Conservation (phyloP, 2,329 filamentous ascomycete species). For the Cyphellophora europaea region DNA sequence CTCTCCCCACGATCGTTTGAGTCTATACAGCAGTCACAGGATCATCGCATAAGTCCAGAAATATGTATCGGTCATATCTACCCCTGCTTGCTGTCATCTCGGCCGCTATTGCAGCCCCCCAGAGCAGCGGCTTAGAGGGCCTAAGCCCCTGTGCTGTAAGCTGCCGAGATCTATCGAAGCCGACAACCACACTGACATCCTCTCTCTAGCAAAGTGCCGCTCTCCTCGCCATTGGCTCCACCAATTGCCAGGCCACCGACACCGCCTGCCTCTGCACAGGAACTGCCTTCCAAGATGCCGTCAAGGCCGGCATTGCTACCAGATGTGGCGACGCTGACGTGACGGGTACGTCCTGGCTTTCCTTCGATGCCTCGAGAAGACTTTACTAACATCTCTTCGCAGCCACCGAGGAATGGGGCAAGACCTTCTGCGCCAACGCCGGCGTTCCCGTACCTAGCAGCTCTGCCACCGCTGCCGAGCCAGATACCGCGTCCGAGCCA, state of each 20-base stretch:
- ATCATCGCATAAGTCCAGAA: neutral
- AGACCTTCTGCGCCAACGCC: neutral
- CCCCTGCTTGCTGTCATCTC: neutral
- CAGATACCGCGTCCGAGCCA: too few relatives aligned
- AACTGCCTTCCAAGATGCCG: neutral
- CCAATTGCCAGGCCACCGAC: neutral
- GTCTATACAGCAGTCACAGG: too few relatives aligned
- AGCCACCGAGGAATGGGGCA: neutral
- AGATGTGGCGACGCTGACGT: neutral
- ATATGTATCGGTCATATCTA: neutral
- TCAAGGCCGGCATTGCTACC: neutral
- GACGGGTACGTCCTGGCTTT: neutral
- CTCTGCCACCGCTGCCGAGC: neutral
- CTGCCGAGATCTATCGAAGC: too few relatives aligned
- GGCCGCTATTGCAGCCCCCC: neutral
- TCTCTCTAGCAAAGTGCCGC: neutral
- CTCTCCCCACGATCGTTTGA: too few relatives aligned
- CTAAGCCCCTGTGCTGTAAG: neutral
- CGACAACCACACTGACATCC: too few relatives aligned
- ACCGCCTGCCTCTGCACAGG: neutral
- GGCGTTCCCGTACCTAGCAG: neutral
- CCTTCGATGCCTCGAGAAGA: neutral
- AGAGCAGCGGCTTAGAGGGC: neutral
- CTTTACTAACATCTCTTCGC: neutral
- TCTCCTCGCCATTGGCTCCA: neutral